A percentile compares a stretch with the other conserved stretches of the same genome.
Conservation (phyloP, 495 filamentous ascomycete genomes). For the Lindgomyces ingoldianus region DNA sequence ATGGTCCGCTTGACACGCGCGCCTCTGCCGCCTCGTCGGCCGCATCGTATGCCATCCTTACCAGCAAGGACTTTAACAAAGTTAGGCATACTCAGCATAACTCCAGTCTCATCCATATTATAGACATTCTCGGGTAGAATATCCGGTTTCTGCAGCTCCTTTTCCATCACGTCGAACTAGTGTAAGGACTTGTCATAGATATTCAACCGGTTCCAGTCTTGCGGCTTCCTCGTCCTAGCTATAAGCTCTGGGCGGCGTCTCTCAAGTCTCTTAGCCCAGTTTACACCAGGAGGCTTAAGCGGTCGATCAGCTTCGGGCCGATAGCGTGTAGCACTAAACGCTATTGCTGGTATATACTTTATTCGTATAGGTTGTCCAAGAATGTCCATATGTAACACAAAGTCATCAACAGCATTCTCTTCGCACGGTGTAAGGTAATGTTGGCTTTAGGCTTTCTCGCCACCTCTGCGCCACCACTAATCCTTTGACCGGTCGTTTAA, state of each 20-base stretch:
- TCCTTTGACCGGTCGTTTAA: too few species aligned
- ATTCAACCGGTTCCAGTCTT: slow-evolving; percentile 35
- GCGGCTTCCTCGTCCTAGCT: slow-evolving; percentile 29
- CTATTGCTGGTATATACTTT: slow-evolving; percentile 12
- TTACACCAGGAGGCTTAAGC: slow-evolving; percentile 21
- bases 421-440: slow-evolving; percentile 30
- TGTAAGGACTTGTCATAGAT: slow-evolving; percentile 46
- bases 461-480: too few species aligned
- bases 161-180: slow-evolving; percentile 47
- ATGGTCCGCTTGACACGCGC: slow-evolving; percentile 35
- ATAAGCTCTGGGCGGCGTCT: slow-evolving; percentile 40
- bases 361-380: slow-evolving; percentile 19
- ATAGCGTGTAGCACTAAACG: not conserved
- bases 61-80: slow-evolving; percentile 45
- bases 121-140: too few species aligned
- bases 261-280: slow-evolving; percentile 29
- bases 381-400: slow-evolving; percentile 3
- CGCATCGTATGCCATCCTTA: slow-evolving; percentile 40
- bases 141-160: too few species aligned
- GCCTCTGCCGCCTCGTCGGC: too few species aligned
- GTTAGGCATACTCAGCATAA: slow-evolving; percentile 42
- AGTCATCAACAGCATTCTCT: slow-evolving; percentile 13
- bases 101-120: too few species aligned
- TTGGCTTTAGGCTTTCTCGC: slow-evolving; percentile 23
- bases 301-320: not conserved